phyloP scores from a whole-genome alignment of 352 stramenopile species.

The Phytophthora pluvialis region DNA sequence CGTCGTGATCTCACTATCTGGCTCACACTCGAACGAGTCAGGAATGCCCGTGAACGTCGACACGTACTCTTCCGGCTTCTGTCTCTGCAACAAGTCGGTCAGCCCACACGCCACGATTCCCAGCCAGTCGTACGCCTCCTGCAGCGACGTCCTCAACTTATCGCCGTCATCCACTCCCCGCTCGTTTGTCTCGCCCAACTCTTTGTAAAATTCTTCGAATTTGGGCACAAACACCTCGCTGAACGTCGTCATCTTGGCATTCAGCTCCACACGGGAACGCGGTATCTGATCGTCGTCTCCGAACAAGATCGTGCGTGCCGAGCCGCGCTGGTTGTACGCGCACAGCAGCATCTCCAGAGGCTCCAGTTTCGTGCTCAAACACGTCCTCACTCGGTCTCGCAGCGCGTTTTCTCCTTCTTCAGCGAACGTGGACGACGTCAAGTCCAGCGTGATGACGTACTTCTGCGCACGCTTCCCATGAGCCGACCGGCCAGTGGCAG shows the following conservation, averaged over 20 bases:
- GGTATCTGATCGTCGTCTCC: slow-evolving; percentile 67
- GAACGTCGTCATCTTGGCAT: slow-evolving; percentile 48
- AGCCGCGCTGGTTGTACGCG: slow-evolving; percentile 71
- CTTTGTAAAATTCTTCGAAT: slow-evolving; percentile 52
- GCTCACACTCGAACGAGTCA: slow-evolving; percentile 47
- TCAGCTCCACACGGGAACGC: slow-evolving; percentile 70
- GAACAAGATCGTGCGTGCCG: slow-evolving; percentile 71
- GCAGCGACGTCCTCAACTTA: slow-evolving; percentile 44
- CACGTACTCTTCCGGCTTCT: slow-evolving; percentile 76
- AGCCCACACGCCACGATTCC: slow-evolving; percentile 72
- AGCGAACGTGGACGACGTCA: slow-evolving; percentile 54
- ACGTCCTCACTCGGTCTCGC: slow-evolving; percentile 50
- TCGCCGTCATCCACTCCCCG: slow-evolving; percentile 20
- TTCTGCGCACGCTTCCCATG: slow-evolving; percentile 46
- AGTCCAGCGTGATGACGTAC: slow-evolving; percentile 67
- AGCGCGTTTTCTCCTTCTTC: slow-evolving; percentile 22
- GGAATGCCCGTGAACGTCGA: slow-evolving; percentile 66
- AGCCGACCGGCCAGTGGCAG: slow-evolving; percentile 25
- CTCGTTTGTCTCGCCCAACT: slow-evolving; percentile 15
- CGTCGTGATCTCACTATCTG: slow-evolving; percentile 44
- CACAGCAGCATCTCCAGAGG: slow-evolving; percentile 78
- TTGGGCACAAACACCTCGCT: slow-evolving; percentile 61
- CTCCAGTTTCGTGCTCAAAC: slow-evolving; percentile 56
- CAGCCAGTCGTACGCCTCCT: slow-evolving; percentile 79
- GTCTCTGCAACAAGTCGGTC: slow-evolving; percentile 54